Evolutionary conservation across 805 yeast species (phyloP), one percentile per base, ranked within the genome.

Genomic region (Ogataea neopini): DNA sequence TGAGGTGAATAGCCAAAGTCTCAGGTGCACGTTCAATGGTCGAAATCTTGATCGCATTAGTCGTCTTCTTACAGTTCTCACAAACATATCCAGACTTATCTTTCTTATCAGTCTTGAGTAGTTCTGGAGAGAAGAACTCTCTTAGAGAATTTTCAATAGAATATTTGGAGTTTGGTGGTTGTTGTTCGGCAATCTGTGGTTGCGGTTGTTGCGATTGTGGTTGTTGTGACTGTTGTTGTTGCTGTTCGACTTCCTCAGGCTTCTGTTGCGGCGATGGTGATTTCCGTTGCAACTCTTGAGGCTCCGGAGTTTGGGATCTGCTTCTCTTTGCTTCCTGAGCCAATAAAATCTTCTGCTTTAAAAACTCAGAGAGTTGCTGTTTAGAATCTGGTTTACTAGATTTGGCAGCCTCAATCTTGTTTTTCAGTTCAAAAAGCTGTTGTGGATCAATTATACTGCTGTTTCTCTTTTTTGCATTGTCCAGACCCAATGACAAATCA

Each of bases 21-120:
- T 94, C 97, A 3, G 98, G 98, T 0, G 96, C 86, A 40, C 84
- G 76, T 47, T 82, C 80, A 40, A 94, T 85, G 29, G 84, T 75
- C 38, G 86, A 80, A 38, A 81, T 79, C 62, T 92, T 92, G 40
- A 80, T 69, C 3, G 97, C 98, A 51, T 77, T 78, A 0, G 96
- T 86, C 29, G 82, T 74, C 56, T 79, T 74, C 52, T 86, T 78
- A 74, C 99, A 94, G 49, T 82, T 80, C 50, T 89, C 97, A 70
- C 99, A 94, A 50, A 79, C 79, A 66, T 94, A 94, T 2, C 96
- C 96, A 26, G 84, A 74, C 53, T 84, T 81, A 52, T 83, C 89
- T 29, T 73, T 71, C 56, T 74, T 76, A 59, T 86, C 94, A 6
- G 80, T 72, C 58, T 78, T 83, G 59, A 94, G 82, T 36, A 81